Evolutionary conservation across 208 protist genomes (phyloP), one percentile per base, ranked within the genome.

Genomic region (Acanthamoeba lenticulata): DNA sequence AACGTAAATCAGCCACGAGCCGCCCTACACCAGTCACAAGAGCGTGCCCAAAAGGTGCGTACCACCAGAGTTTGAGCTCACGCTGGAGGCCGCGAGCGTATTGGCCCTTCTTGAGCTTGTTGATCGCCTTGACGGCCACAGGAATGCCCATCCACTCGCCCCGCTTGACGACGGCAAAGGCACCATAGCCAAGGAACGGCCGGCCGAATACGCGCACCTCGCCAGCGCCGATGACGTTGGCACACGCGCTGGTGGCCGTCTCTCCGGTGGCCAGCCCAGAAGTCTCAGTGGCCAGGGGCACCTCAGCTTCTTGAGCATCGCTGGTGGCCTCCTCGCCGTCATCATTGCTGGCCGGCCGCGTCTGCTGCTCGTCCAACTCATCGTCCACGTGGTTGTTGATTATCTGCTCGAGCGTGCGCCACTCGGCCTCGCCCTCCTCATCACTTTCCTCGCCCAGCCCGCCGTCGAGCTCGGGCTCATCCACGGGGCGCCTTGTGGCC

Each of bases 41-140:
- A n/a, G n/a, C n/a, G n/a, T n/a, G n/a, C 49, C 21, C 47, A 57
- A 57, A 1, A 57, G n/a, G 17, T 2, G 74, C 38, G 45, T 72
- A 92, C 86, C 86, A 92, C 86, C 86, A 92, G 19, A 92, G 19
- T 19, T 65, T 29, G 52, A 92, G 86, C 86, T 92, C 86, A 42
- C 86, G 32, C 38, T 92, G 86, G 7, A 92, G 13, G 13, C 62
- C 62, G 24, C 74, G 86, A 13, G 86, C 86, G 52, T 92, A 92
- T n/a, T 92, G 86, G 44, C 62, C 62, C 36, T 92, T 92, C 86
- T 92, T 92, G 32, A 92, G 86, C 32, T 92, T 92, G 62, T 92
- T 92, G 86, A 92, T 92, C 52, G 86, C 67, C 44, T 92, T 92
- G 86, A 92, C 42, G n/a, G 86, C 86, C 15, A 92, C 55, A 3